A percentile compares a stretch with the other conserved stretches of the same genome.
Evolutionary conservation across 2,329 filamentous ascomycete species (phyloP).

Genomic region (Neodidymelliopsis sp.): DNA sequence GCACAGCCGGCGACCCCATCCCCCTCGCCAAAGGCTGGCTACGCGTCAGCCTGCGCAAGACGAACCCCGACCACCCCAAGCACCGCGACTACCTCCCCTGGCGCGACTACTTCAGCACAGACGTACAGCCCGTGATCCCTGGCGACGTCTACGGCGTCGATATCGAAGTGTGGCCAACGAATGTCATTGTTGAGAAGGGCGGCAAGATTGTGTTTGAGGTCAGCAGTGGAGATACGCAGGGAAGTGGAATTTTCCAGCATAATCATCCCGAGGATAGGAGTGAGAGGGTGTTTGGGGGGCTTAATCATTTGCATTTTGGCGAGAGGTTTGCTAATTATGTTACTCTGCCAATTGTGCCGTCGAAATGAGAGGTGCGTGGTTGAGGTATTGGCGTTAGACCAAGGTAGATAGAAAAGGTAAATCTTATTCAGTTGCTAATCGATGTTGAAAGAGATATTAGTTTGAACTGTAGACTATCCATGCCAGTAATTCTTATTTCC

Average conservation of each 20-base stretch:
- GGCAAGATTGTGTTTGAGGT: constrained; percentile 65
- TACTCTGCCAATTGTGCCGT: constrained; percentile 61
- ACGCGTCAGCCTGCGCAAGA: constrained; percentile 63
- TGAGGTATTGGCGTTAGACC: too few relatives aligned
- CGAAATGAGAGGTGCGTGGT: constrained; percentile 41
- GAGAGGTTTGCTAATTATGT: constrained; percentile 60
- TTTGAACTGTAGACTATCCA: too few relatives aligned
- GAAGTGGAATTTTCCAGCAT: constrained; percentile 65
- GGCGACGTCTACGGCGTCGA: constrained; percentile 67
- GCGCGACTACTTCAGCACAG: constrained; percentile 65
- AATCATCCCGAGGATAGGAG: constrained; percentile 58
- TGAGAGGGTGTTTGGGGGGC: constrained; percentile 54
- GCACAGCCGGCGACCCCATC: constrained; percentile 69
- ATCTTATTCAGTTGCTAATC: neutral
- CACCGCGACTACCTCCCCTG: constrained; percentile 64
- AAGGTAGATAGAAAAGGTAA: neutral
- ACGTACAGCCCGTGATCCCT: constrained; percentile 59
- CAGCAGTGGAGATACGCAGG: constrained; percentile 63
- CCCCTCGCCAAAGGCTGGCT: constrained; percentile 72
- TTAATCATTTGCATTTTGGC: constrained; percentile 64
- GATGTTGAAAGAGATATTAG: too few relatives aligned
- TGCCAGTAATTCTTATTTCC: too few relatives aligned
- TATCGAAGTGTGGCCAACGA: constrained; percentile 71
- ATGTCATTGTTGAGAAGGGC: constrained; percentile 63
- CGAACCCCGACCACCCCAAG: constrained; percentile 59